phyloP scores from a whole-genome alignment of 768 basidiomycete species.

The Infundibulicybe gibba region DNA sequence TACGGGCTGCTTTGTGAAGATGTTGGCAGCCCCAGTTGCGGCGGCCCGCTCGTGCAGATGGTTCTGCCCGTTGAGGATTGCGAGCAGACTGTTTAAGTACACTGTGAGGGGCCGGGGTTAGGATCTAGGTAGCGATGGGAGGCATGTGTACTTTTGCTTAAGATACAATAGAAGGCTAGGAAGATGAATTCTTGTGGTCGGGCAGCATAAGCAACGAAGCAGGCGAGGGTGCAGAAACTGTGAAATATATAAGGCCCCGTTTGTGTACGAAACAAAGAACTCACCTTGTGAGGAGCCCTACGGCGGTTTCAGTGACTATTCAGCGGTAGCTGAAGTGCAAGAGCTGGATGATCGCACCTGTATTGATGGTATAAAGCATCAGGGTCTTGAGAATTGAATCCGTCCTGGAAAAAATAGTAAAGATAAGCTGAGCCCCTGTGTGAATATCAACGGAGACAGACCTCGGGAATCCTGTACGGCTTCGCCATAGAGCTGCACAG shows the following conservation, averaged over 20 bases:
- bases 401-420: not conserved
- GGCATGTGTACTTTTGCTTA: slow-evolving; percentile 5
- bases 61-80: not conserved
- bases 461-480: not conserved
- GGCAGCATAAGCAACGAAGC: slow-evolving; percentile 4
- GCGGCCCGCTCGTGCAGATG: too few relatives aligned
- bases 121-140: not conserved
- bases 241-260: not conserved
- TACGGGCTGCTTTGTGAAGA: too few relatives aligned
- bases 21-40: too few relatives aligned
- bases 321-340: too few relatives aligned
- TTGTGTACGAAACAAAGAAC: too few relatives aligned
- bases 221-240: slow-evolving; percentile 6
- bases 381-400: slow-evolving; percentile 3
- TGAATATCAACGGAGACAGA: not conserved
- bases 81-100: slow-evolving; percentile 5
- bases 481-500: not conserved
- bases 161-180: slow-evolving; percentile 6
- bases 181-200: slow-evolving; percentile 6
- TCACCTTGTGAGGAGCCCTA: slow-evolving; percentile 1
- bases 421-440: not conserved
- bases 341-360: not conserved
- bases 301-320: too few relatives aligned
- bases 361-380: slow-evolving; percentile 5
- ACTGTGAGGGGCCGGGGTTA: not conserved